These are phyloP conservation scores for Aureobasidium namibiae DNA, from an alignment of 2,329 filamentous ascomycete species.

Conservation along the genomic window DNA sequence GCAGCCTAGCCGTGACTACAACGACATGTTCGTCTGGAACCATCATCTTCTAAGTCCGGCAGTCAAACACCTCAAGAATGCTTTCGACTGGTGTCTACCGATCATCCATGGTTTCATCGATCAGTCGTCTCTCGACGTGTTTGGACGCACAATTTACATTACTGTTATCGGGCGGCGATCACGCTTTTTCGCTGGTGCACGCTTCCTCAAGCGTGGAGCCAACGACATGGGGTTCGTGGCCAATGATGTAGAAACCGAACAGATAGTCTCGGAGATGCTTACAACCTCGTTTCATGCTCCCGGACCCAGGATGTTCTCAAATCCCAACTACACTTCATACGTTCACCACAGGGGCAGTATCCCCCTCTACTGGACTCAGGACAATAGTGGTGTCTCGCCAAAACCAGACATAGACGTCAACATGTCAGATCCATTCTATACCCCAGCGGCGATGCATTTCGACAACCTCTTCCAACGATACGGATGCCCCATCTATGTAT, in stretches of 20 bases:
- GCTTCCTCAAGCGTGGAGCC: constrained; percentile 87
- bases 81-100: constrained; percentile 92
- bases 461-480: constrained; percentile 91
- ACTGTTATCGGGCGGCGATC: constrained; percentile 90
- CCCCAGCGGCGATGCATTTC: constrained; percentile 86
- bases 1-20: constrained; percentile 55
- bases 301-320: constrained; percentile 75
- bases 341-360: constrained; percentile 96
- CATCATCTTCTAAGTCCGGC: constrained; percentile 77
- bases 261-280: constrained; percentile 89
- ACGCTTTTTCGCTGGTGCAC: constrained; percentile 84
- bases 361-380: constrained; percentile 94
- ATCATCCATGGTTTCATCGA: constrained; percentile 96
- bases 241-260: constrained; percentile 97
- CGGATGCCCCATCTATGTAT: constrained; percentile 79
- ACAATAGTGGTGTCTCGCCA: constrained; percentile 87
- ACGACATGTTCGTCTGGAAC: constrained; percentile 99
- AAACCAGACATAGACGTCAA: constrained; percentile 95
- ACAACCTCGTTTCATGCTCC: constrained; percentile 95
- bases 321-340: constrained; percentile 88
- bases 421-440: constrained; percentile 92
- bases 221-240: constrained; percentile 95
- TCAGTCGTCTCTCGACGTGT: constrained; percentile 67
- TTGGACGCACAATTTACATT: constrained; percentile 81
- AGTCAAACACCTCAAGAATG: constrained; percentile 59